Base-by-base conservation (phyloP, 257 asterid species). In the Solanum paucissectum region DNA sequence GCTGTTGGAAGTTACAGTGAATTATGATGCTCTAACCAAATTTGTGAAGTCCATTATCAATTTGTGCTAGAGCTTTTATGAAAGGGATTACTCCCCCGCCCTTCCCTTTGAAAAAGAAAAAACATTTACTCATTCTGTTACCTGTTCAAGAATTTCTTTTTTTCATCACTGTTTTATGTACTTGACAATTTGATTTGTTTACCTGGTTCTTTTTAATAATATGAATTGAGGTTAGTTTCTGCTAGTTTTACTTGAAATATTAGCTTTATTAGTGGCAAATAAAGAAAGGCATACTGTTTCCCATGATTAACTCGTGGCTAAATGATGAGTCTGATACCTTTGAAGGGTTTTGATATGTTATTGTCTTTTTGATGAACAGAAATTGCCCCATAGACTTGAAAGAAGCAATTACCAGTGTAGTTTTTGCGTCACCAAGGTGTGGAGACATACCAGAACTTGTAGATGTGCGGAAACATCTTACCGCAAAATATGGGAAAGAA, bases 341-440 rank as follows among this genome's bases (percentile, higher is more conserved):
- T 81, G 42, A 46, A 46, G 68, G 27, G 29, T 27, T 44, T 73
- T 69, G 68, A 87, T 68, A 49, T 49, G 66, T 18, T 20, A 83
- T 33, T 84, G n/a, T 49, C 18, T 75, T 75, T 90, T 79, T 90
- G 86, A 83, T 91, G 66, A 77, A 74, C 92, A 97, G 99, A 94
- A 93, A 85, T 90, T 95, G 99, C 89, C 99, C 99, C 90, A 92
- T 92, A 89, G 99, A 97, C 93, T 91, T 95, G 93, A 96, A 95
- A 93, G 99, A 97, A 95, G 98, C 99, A 89, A 87, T 97, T 92
- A 84, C 99, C 64, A 95, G 99, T 88, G 76, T 96, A 83, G 89
- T 94, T 66, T 97, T 96, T 91, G 96, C 99, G 49, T 92, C 99
- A 86, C 98, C 98, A 85, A 93, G 99, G 92, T 97, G 99, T 87